Conservation (phyloP, 345 rosid species). For the Hevea brasiliensis region DNA sequence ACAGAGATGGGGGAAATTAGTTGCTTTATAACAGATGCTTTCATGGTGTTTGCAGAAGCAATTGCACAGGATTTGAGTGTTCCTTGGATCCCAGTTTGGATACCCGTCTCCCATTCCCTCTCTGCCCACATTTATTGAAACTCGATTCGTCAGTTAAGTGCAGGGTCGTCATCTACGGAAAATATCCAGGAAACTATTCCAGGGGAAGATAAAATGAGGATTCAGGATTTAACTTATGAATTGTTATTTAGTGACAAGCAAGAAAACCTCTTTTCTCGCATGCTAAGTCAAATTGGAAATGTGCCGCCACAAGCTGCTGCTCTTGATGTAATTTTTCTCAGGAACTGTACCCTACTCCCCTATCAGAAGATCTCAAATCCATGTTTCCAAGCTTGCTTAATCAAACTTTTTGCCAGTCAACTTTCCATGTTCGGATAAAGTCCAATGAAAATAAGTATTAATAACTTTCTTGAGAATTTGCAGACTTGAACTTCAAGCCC, state of each 20-base stretch:
- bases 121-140: conserved; percentile 48
- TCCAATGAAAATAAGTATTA: no score
- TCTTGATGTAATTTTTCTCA: conserved; percentile 41
- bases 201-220: conserved; percentile 46
- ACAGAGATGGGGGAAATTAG: conserved; percentile 40
- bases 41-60: conserved; percentile 42
- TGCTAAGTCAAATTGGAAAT: no score
- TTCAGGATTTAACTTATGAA: conserved; percentile 52
- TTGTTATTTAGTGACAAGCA: no score
- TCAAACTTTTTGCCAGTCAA: no score
- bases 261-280: conserved; percentile 35
- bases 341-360: conserved; percentile 37
- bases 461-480: no score
- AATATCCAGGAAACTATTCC: conserved; percentile 38
- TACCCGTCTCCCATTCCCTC: conserved; percentile 40
- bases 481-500: no score
- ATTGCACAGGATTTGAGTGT: conserved; percentile 37
- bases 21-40: conserved; percentile 51
- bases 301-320: conserved; percentile 44
- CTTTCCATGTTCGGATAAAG: no score
- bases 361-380: conserved; percentile 36
- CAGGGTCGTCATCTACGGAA: no score
- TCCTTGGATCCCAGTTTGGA: conserved; percentile 52
- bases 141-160: conserved; percentile 20
- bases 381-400: conserved; percentile 23